These are phyloP conservation scores for Metarhizium brunneum DNA, from an alignment of 2,329 filamentous ascomycete species.

Conservation along the genomic window DNA sequence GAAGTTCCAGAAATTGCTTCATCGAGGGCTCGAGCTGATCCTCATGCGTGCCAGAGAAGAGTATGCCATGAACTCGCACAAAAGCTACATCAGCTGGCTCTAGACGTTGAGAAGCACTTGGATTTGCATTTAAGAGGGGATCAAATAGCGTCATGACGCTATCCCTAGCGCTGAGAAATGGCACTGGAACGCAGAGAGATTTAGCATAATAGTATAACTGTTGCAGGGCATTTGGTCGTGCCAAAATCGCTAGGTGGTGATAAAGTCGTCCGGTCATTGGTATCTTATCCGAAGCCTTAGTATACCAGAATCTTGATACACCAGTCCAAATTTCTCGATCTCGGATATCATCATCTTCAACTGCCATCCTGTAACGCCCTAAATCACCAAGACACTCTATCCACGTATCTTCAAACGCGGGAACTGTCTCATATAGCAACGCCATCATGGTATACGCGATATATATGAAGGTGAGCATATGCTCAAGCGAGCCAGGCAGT, in stretches of 20 bases:
- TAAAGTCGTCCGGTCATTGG: conserved; percentile 73
- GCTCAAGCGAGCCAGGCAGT: conserved; percentile 68
- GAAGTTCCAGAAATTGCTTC: conserved; percentile 38
- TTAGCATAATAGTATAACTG: conserved; percentile 68
- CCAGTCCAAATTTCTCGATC: conserved; percentile 75
- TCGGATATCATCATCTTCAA: conserved; percentile 70
- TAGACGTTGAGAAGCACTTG: conserved; percentile 17
- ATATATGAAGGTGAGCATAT: conserved; percentile 89
- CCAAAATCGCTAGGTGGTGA: conserved; percentile 77
- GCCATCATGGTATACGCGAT: conserved; percentile 86
- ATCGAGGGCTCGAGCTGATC: conserved; percentile 37
- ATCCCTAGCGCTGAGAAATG: conserved; percentile 59
- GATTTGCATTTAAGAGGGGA: conserved; percentile 32
- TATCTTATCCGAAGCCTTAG: conserved; percentile 66
- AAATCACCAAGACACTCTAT: conserved; percentile 87
- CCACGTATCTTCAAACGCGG: conserved; percentile 80
- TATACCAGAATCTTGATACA: conserved; percentile 78
- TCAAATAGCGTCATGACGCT: conserved; percentile 63
- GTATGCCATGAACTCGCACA: conserved; percentile 53
- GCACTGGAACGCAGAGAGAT: conserved; percentile 56
- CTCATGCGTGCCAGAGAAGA: conserved; percentile 45
- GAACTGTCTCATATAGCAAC: conserved; percentile 75
- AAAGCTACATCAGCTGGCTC: conserved; percentile 45
- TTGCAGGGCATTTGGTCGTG: conserved; percentile 57
- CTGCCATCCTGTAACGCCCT: conserved; percentile 77